Percentiles rank a stretch among this genome's conserved stretches.
phyloP scores from a whole-genome alignment of 208 protist species.

The Trypanosomatidae sp. region DNA sequence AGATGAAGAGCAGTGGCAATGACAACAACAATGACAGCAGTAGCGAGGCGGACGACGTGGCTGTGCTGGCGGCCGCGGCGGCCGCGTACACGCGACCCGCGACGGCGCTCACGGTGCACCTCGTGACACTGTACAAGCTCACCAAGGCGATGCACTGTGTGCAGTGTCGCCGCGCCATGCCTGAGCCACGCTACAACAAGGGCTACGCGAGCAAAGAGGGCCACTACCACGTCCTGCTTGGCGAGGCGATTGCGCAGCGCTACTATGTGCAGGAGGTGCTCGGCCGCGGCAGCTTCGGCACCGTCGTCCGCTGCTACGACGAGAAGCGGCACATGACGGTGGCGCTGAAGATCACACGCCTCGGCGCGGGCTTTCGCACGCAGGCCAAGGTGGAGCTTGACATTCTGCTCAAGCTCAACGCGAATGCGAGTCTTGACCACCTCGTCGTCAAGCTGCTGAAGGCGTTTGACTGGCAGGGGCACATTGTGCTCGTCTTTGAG shows the following conservation, averaged over 20 bases:
- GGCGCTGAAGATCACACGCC: constrained; percentile 84
- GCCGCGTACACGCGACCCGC: constrained; percentile 13
- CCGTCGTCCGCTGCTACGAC: constrained; percentile 83
- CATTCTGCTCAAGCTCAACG: constrained; percentile 65
- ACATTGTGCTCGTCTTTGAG: constrained; percentile 97
- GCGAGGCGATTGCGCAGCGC: constrained; percentile 70
- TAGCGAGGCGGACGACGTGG: no score
- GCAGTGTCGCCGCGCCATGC: constrained; percentile 35
- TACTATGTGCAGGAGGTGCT: constrained; percentile 81
- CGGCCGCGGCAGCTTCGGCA: constrained; percentile 87
- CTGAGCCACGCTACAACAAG: constrained; percentile 71
- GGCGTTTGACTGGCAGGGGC: constrained; percentile 85
- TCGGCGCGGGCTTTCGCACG: constrained; percentile 57
- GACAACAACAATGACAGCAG: no score
- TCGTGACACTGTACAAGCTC: constrained; percentile 50
- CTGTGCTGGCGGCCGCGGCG: not conserved
- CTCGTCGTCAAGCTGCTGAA: constrained; percentile 79
- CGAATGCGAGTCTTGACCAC: constrained; percentile 39
- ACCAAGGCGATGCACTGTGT: constrained; percentile 64
- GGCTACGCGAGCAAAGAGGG: constrained; percentile 83
- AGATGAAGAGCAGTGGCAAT: no score
- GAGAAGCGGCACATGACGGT: constrained; percentile 62
- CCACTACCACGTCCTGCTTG: constrained; percentile 75
- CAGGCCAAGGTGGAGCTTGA: constrained; percentile 82
- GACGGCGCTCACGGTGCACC: constrained; percentile 28